Conservation (phyloP, 2,329 filamentous ascomycete species). For the Phaeoacremonium minimum region DNA sequence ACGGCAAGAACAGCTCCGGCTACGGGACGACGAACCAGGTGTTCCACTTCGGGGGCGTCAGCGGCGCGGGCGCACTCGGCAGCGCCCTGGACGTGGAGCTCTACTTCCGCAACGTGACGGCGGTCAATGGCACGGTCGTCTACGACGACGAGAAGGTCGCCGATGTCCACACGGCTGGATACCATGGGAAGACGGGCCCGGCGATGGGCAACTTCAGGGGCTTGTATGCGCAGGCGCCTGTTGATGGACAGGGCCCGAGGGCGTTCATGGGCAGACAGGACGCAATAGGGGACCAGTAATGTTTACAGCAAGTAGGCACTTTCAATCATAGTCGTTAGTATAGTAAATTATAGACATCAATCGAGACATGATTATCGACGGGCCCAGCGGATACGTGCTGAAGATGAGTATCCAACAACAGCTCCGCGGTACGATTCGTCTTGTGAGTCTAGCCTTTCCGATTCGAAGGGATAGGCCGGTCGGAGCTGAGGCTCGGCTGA, state of each 20-base stretch:
- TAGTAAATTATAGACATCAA: too few relatives aligned
- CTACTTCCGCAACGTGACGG: conserved; percentile 53
- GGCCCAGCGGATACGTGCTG: too few relatives aligned
- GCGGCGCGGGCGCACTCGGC: conserved; percentile 13
- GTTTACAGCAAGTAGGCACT: too few relatives aligned
- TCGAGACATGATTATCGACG: too few relatives aligned
- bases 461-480: too few relatives aligned
- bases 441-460: too few relatives aligned
- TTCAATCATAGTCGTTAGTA: too few relatives aligned
- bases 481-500: too few relatives aligned
- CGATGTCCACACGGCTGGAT: conserved; percentile 8
- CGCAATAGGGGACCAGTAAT: too few relatives aligned
- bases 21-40: conserved; percentile 53
- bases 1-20: conserved; percentile 41
- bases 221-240: conserved; percentile 9
- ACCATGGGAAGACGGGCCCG: conserved; percentile 2
- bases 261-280: conserved; percentile 15
- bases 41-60: conserved; percentile 48
- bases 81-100: conserved; percentile 31
- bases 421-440: too few relatives aligned
- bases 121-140: conserved; percentile 48
- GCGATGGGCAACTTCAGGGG: conserved; percentile 1
- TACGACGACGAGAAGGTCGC: conserved; percentile 38
- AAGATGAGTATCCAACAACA: too few relatives aligned
- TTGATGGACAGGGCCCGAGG: conserved; percentile 10